These are phyloP conservation scores for Immersiporthe knoxdaviesiana DNA, from an alignment of 2,329 filamentous ascomycete genomes.

Conservation along the genomic window DNA sequence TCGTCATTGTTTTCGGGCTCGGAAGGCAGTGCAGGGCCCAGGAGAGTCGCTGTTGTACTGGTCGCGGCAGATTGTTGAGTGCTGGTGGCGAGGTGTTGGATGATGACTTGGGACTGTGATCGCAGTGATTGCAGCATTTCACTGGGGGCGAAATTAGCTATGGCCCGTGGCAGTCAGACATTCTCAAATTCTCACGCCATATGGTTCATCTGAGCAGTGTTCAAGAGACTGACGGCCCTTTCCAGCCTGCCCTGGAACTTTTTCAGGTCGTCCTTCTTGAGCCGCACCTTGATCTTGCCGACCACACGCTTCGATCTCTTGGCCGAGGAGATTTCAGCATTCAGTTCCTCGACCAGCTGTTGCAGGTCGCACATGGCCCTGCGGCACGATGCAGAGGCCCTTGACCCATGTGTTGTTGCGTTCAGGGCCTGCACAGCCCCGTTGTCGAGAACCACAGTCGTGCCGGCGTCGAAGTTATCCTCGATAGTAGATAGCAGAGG, in stretches of 20 bases:
- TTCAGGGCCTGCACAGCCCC: constrained; percentile 22
- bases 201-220: neutral
- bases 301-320: neutral
- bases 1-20: fast-evolving
- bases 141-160: neutral
- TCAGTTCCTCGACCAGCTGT: constrained; percentile 31
- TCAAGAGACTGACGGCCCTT: neutral
- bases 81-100: neutral
- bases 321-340: neutral
- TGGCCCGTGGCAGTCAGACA: neutral
- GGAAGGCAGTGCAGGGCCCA: neutral
- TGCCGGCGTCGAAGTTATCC: constrained; percentile 27
- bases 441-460: constrained; percentile 19
- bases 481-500: constrained; percentile 32
- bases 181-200: neutral
- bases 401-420: constrained; percentile 20
- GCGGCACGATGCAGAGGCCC: constrained; percentile 32
- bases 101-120: neutral
- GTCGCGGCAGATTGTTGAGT: neutral
- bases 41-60: neutral
- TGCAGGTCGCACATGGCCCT: constrained; percentile 31
- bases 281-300: constrained; percentile 7
- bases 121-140: neutral
- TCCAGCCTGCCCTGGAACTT: constrained; percentile 7
- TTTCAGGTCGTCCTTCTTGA: constrained; percentile 12